These are phyloP conservation scores for Termitomyces sp. DNA, from an alignment of 768 basidiomycete genomes.

Conservation along the genomic window DNA sequence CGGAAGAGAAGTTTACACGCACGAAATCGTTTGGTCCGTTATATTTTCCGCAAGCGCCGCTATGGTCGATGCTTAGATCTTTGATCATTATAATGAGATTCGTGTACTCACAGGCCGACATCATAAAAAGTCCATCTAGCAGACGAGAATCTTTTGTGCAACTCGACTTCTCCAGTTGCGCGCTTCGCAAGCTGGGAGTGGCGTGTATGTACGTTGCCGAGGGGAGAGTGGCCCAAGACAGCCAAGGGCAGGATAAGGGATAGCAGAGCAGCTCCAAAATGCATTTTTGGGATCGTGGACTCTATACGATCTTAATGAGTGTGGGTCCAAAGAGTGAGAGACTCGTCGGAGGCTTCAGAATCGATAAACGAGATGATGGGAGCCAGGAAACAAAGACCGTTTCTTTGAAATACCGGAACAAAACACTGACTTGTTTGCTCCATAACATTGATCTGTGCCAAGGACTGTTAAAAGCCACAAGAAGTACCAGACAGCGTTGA, in stretches of 20 bases:
- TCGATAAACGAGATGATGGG: constrained; percentile 3
- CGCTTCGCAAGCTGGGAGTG: constrained; percentile 49
- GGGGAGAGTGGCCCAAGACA: constrained; percentile 29
- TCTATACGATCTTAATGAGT: constrained; percentile 11
- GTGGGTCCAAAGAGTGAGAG: constrained; percentile 13
- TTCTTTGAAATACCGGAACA: not conserved
- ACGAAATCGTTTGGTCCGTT: constrained; percentile 41
- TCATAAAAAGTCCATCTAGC: constrained; percentile 54
- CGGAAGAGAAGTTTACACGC: constrained; percentile 13
- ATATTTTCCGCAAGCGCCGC: constrained; percentile 50
- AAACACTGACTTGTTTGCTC: constrained; percentile 3
- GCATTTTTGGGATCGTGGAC: constrained; percentile 16
- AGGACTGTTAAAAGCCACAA: not conserved
- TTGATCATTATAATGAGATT: not conserved
- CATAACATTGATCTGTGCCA: constrained; percentile 3
- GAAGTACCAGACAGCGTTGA: not conserved
- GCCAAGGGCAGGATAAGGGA: constrained; percentile 29
- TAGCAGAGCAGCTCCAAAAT: constrained; percentile 23
- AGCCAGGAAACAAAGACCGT: not conserved
- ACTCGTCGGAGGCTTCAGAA: not conserved
- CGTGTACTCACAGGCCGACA: constrained; percentile 39
- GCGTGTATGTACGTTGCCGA: constrained; percentile 22
- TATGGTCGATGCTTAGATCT: constrained; percentile 15
- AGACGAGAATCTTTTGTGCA: constrained; percentile 32
- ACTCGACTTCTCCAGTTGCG: constrained; percentile 32